Percentiles rank a stretch among this genome's conserved stretches.
phyloP scores from a whole-genome alignment of 352 stramenopile species.

The Globisporangium echinulatum region DNA sequence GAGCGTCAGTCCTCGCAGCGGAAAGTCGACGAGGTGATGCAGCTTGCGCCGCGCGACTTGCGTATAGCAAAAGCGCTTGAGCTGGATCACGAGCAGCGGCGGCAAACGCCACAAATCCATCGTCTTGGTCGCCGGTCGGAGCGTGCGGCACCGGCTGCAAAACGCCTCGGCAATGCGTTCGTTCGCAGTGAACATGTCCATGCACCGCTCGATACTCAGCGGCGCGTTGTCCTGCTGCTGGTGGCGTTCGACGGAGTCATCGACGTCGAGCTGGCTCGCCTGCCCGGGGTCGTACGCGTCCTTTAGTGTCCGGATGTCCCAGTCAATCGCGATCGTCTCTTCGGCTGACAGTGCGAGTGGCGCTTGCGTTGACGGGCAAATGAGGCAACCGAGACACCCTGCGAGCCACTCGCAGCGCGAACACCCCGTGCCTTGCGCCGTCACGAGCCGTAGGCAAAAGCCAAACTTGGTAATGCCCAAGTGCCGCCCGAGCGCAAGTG shows the following conservation, averaged over 20 bases:
- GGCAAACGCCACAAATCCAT: conserved; percentile 97
- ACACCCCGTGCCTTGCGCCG: conserved; percentile 73
- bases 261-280: conserved; percentile 72
- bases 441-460: conserved; percentile 81
- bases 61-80: conserved; percentile 99
- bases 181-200: conserved; percentile 84
- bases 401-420: conserved; percentile 86
- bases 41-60: conserved; percentile 91
- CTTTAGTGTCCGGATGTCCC: conserved; percentile 83
- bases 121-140: conserved; percentile 91
- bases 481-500: conserved; percentile 59
- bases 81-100: conserved; percentile 97
- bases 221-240: conserved; percentile 67
- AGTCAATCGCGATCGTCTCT: conserved; percentile 86
- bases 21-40: conserved; percentile 95
- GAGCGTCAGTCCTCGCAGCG: conserved; percentile 90
- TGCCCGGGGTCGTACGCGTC: conserved; percentile 84
- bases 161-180: conserved; percentile 79
- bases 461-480: conserved; percentile 66
- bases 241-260: conserved; percentile 59
- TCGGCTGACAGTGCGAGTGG: conserved; percentile 51
- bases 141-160: conserved; percentile 82
- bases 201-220: conserved; percentile 74
- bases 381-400: conserved; percentile 79
- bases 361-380: conserved; percentile 43